Percentiles rank a stretch among this genome's conserved stretches.
Evolutionary conservation across 2,329 filamentous ascomycete species (phyloP).

Genomic region (Fusarium piperis): DNA sequence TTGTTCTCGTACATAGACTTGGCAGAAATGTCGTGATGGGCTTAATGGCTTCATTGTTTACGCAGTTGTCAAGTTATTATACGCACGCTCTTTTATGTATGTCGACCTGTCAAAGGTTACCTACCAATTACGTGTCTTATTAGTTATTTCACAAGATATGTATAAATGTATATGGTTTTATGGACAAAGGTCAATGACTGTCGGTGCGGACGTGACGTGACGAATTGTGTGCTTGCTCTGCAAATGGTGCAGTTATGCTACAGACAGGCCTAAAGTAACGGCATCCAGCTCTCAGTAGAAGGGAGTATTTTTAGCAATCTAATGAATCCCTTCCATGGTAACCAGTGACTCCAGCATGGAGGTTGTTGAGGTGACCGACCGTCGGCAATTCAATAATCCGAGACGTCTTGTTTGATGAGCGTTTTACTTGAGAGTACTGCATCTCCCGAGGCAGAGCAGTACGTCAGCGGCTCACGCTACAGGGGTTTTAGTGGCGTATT

Average conservation of each 20-base stretch:
- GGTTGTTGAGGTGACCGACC: neutral
- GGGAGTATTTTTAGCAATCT: neutral
- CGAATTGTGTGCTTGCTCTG: neutral
- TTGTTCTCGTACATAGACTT: conserved; percentile 11
- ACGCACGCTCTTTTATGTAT: neutral
- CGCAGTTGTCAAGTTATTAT: neutral
- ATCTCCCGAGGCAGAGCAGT: conserved; percentile 7
- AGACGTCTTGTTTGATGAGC: neutral
- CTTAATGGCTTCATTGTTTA: neutral
- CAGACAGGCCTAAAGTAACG: neutral
- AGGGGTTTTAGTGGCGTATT: conserved; percentile 11
- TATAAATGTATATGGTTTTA: neutral
- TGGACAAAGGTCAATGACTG: neutral
- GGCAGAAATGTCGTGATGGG: conserved; percentile 5
- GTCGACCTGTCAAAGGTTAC: neutral
- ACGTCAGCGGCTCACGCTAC: conserved; percentile 31
- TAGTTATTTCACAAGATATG: neutral
- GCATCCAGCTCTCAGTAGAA: neutral
- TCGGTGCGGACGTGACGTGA: neutral
- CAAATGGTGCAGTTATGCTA: neutral
- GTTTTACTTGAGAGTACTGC: neutral
- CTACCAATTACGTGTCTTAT: neutral
- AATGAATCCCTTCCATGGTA: neutral
- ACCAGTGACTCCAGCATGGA: neutral
- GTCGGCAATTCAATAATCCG: neutral